Base-by-base conservation (phyloP, 371 early-diverging fungal species). In the Mortierella sp. region DNA sequence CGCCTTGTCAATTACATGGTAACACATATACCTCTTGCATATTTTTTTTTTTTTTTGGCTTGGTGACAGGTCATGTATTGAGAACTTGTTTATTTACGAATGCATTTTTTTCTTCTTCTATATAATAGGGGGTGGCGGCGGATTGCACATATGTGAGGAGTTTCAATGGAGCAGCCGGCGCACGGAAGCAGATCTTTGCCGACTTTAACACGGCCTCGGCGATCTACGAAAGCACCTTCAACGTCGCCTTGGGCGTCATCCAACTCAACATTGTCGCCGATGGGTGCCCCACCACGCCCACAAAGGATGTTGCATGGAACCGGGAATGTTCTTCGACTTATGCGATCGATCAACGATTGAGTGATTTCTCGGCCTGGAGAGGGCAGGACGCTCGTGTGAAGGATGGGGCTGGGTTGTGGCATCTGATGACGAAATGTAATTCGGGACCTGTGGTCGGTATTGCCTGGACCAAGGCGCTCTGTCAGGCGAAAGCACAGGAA, bases 291-390 rank as follows among this genome's bases (percentile, higher is more conserved):
- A 58, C 91, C 0, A 77, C 83, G 4, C 87, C 83, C 12, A 88
- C 88, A 79, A 70, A 82, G 11, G 80, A 81, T 21, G 77, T 86
- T 60, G 82, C 89, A 24, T 98, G 97, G 97, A 98, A 98, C 89
- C 91, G 91, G 35, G 94, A 86, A 11, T 99, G 98, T 88, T 88
- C 90, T 24, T 79, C 87, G n/a, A 74, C 80, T 18, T 97, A 97
- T 87, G 83, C 92, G 10, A 95, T 99, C 74, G 93, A 92, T 68
- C 82, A 93, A 48, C 93, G 99, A 18, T 88, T 99, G 32, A 95
- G 93, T 79, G 98, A 97, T 82, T 99, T 99, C 86, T 95, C 96
- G 71, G 56, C 87, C 24, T 99, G 99, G 99, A 90, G 99, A 78
- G 97, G 96, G 12, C 88, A 81, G n/a, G 88, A 82, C 44, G 88